Evolutionary conservation across 495 filamentous ascomycete genomes (phyloP).

Genomic region (Ascobolus immersus): DNA sequence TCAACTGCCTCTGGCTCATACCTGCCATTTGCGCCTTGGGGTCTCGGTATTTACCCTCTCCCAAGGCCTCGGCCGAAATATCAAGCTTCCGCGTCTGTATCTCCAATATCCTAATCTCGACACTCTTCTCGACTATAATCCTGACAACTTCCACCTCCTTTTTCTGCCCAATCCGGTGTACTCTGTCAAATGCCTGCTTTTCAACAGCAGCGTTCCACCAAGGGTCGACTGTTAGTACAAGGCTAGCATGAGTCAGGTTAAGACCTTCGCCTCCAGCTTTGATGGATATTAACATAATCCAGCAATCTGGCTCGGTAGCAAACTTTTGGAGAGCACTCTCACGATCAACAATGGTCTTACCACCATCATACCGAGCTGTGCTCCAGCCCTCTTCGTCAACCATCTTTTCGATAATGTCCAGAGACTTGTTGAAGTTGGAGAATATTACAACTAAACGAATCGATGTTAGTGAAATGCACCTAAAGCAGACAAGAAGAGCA

Average conservation of each 20-base stretch:
- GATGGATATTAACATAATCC: constrained; percentile 23
- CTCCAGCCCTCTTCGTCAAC: constrained; percentile 10
- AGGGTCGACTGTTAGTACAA: constrained; percentile 31
- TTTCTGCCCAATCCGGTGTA: constrained; percentile 11
- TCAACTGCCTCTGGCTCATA: too few species aligned
- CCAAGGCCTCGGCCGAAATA: too few species aligned
- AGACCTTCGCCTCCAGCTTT: constrained; percentile 25
- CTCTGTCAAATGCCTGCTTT: constrained; percentile 17
- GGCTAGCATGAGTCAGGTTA: constrained; percentile 29
- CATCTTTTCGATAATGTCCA: constrained; percentile 17
- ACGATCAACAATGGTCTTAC: constrained; percentile 7
- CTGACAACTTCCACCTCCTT: constrained; percentile 9
- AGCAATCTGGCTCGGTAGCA: constrained; percentile 9
- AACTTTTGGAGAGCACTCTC: constrained; percentile 1
- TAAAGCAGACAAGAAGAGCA: neutral
- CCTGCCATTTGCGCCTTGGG: too few species aligned
- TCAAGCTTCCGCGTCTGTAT: too few species aligned
- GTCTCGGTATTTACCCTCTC: too few species aligned
- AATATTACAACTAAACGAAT: constrained; percentile 8
- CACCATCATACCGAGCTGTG: constrained; percentile 9
- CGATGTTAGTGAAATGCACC: constrained; percentile 8
- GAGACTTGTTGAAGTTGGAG: constrained; percentile 13
- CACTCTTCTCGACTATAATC: constrained; percentile 7
- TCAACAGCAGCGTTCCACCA: constrained; percentile 33
- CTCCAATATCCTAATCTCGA: too few species aligned